Base-by-base conservation (phyloP, 129 eudicot genomes). In the Artemisia argyi region DNA sequence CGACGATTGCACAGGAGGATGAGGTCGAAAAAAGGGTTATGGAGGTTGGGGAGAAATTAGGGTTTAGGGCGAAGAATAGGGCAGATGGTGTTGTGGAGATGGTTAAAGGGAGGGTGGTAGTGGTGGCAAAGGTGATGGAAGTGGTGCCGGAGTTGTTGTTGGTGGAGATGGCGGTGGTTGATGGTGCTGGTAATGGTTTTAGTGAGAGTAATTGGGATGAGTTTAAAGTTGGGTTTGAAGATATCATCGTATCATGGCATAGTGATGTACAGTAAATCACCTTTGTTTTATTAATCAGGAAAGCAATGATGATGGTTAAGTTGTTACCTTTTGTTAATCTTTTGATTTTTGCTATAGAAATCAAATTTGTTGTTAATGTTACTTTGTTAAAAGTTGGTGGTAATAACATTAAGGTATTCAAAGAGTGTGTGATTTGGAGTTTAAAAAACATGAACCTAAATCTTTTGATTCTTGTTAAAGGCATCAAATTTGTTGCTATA, bases 141-240 rank as follows among this genome's bases (percentile, higher is more conserved):
- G 89, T 90, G 80, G 89, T 85, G 66, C n/a, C 72, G 83, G 89
- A 81, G 81, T 42, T 86, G 78, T 47, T 74, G 81, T 11, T 86
- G 84, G 95, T 89, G 81, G 96, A 86, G 80, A 56, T 92, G 72
- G 80, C 81, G 83, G 86, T 80, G 55, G 82, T 82, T 12, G 77
- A 81, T 26, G 92, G 85, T 6, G 86, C 76, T 35, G 46, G 46
- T 35, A 83, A 35, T 47, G 88, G 76, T 69, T 69, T 85, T 57
- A 84, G 79, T 13, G 95, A 82, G 60, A 71, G 64, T 49, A 79
- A 93, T 52, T 93, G 98, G 97, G 92, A 78, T 14, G 88, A 78
- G 62, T 70, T 93, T 65, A 83, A 65, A 51, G 53, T 73, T 39
- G 90, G 89, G 67, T 77, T 93, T n/a, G 78, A 72, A 28, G 92